Evolutionary conservation across 2,329 filamentous ascomycete genomes (phyloP).

Genomic region (Ophiostoma ulmi): DNA sequence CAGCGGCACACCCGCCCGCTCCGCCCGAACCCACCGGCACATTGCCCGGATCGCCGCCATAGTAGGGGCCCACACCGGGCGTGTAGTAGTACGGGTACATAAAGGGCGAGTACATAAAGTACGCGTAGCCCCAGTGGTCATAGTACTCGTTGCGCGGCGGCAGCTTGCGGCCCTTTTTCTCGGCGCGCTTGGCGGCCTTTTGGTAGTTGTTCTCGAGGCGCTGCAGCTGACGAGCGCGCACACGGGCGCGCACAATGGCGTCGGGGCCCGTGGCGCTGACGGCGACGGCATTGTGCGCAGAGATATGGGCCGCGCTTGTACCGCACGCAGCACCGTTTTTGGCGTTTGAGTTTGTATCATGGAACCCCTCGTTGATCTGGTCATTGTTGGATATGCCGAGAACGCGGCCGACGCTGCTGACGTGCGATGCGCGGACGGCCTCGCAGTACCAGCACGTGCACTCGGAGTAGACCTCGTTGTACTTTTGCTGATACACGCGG

Average conservation of each 20-base stretch:
- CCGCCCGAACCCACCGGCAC: not conserved
- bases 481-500: conserved; percentile 61
- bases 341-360: conserved; percentile 38
- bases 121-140: conserved; percentile 14
- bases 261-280: not conserved
- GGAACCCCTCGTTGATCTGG: conserved; percentile 43
- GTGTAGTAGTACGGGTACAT: conserved; percentile 14
- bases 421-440: conserved; percentile 54
- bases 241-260: conserved; percentile 1
- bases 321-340: conserved; percentile 38
- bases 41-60: conserved; percentile 1
- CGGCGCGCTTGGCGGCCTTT: conserved; percentile 16
- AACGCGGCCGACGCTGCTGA: conserved; percentile 42
- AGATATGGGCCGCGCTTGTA: conserved; percentile 63
- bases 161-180: conserved; percentile 12
- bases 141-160: conserved; percentile 18
- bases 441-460: conserved; percentile 86
- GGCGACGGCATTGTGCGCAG: conserved; percentile 62
- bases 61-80: conserved; percentile 2
- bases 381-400: conserved; percentile 45
- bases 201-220: conserved; percentile 13
- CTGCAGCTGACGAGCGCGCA: conserved; percentile 7
- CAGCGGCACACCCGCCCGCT: not conserved
- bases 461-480: conserved; percentile 63
- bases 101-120: conserved; percentile 16